phyloP scores from a whole-genome alignment of 2,329 filamentous ascomycete genomes.

The Colletotrichum magnum region DNA sequence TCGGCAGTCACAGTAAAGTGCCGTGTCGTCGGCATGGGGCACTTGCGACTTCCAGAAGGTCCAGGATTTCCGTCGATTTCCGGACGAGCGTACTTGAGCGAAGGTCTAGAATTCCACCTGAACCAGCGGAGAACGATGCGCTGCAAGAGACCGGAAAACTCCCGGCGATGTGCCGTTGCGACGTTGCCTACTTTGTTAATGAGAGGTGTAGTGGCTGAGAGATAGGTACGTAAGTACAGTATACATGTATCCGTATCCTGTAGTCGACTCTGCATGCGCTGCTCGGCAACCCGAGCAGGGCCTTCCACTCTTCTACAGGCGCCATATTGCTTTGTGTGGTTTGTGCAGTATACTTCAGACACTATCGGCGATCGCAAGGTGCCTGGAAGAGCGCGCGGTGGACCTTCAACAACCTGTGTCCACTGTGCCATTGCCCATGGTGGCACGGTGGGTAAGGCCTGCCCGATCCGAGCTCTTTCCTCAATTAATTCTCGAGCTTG shows the following conservation, averaged over 20 bases:
- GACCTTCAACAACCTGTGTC: no score
- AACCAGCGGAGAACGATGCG: no score
- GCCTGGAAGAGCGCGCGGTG: no score
- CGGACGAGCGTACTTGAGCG: slow-evolving; percentile 17
- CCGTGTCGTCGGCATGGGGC: slow-evolving; percentile 26
- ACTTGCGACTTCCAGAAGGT: not conserved
- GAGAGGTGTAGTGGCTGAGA: no score
- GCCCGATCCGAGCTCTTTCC: not conserved
- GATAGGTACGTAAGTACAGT: no score
- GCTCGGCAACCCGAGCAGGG: no score
- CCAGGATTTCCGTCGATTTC: slow-evolving; percentile 11
- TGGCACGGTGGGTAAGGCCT: not conserved
- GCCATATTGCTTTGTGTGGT: slow-evolving; percentile 23
- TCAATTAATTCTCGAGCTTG: slow-evolving; percentile 4
- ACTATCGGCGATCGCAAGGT: no score
- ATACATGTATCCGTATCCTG: no score
- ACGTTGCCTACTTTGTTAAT: not conserved
- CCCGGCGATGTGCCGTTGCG: not conserved
- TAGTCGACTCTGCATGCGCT: no score
- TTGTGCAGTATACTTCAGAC: not conserved
- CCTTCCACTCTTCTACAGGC: not conserved
- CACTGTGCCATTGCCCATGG: no score
- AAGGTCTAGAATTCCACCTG: slow-evolving; percentile 19
- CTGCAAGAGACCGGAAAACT: not conserved
- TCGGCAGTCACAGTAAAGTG: slow-evolving; percentile 32